These are phyloP conservation scores for Trametes maxima DNA, from an alignment of 768 basidiomycete genomes.

Conservation along the genomic window DNA sequence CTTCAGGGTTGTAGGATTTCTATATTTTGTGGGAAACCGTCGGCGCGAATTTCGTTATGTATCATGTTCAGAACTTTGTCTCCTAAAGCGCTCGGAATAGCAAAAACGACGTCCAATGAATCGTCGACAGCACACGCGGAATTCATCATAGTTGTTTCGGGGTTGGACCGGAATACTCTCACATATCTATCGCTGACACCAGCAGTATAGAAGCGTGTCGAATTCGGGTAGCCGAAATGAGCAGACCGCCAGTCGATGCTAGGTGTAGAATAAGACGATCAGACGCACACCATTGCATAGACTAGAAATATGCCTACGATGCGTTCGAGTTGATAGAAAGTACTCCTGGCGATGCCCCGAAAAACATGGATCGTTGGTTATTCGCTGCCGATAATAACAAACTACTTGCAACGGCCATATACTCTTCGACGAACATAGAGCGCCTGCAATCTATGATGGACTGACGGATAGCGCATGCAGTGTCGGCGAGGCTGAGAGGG, in stretches of 20 bases:
- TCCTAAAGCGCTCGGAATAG: neutral
- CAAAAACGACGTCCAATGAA: slow-evolving; percentile 13
- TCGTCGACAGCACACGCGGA: neutral
- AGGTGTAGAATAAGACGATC: neutral
- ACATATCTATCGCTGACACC: slow-evolving; percentile 15
- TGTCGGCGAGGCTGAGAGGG: neutral
- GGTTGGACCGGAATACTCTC: slow-evolving; percentile 20
- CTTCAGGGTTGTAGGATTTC: neutral
- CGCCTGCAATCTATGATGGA: slow-evolving; percentile 4
- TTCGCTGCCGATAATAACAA: slow-evolving; percentile 18
- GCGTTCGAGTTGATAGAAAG: slow-evolving; percentile 21
- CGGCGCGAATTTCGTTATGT: neutral
- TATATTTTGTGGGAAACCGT: slow-evolving; percentile 5
- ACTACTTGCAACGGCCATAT: slow-evolving; percentile 20
- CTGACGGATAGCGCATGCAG: slow-evolving; percentile 5
- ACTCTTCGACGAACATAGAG: slow-evolving; percentile 12
- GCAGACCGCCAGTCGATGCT: slow-evolving; percentile 22
- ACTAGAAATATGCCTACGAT: slow-evolving; percentile 7
- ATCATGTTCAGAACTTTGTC: neutral
- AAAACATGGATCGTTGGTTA: slow-evolving; percentile 3
- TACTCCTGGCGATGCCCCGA: slow-evolving; percentile 3
- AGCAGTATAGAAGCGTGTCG: slow-evolving; percentile 1
- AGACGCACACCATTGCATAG: neutral
- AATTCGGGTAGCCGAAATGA: slow-evolving; percentile 15
- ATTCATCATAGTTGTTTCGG: neutral